These are phyloP conservation scores for Globisporangium sylvaticum DNA, from an alignment of 352 stramenopile genomes.

Conservation along the genomic window DNA sequence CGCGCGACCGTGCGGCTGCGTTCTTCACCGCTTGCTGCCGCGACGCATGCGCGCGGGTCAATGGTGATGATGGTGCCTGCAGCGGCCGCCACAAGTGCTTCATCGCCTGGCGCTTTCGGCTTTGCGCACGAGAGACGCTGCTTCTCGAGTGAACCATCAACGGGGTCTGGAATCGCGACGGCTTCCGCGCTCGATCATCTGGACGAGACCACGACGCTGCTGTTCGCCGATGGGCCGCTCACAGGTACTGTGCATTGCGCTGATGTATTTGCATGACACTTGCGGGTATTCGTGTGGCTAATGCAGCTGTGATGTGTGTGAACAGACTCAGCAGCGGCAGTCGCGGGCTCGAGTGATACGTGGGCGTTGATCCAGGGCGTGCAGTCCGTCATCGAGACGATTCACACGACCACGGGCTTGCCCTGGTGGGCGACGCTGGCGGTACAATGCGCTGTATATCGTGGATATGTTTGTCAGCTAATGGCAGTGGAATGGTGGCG, in stretches of 20 bases:
- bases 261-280: not conserved
- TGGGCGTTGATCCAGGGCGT: constrained; percentile 54
- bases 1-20: not conserved
- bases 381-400: constrained; percentile 50
- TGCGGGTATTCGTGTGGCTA: not conserved
- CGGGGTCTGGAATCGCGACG: not conserved
- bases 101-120: not conserved
- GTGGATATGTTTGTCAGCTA: not conserved
- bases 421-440: constrained; percentile 75
- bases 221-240: constrained; percentile 28
- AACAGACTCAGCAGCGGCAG: constrained; percentile 28
- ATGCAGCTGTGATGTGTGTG: not conserved
- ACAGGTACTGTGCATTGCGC: constrained; percentile 32
- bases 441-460: constrained; percentile 20
- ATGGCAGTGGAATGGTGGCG: not conserved
- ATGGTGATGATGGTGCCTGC: not conserved
- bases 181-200: constrained; percentile 14
- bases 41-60: not conserved
- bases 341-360: constrained; percentile 24
- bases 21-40: not conserved
- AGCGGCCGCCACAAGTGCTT: not conserved
- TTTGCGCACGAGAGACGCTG: constrained; percentile 26
- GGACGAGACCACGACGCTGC: constrained; percentile 25
- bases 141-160: constrained; percentile 19
- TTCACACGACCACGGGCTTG: constrained; percentile 63